Percentiles rank a stretch among this genome's conserved stretches.
phyloP scores from a whole-genome alignment of 2,329 filamentous ascomycete genomes.

The Aspergillus transmontanensis region DNA sequence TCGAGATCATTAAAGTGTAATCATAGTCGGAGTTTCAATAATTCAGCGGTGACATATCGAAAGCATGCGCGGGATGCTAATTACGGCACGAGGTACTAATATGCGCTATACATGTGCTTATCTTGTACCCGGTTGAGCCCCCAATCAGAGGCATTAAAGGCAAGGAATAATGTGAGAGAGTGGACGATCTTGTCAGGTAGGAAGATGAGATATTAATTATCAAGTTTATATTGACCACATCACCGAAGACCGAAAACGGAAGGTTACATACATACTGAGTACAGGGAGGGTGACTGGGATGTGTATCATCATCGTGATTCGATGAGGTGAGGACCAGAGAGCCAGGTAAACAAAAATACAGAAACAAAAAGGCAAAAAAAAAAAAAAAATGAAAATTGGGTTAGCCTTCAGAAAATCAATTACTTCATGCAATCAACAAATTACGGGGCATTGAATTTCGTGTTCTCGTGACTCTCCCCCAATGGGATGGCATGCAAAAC shows the following conservation, averaged over 20 bases:
- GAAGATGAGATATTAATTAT: neutral
- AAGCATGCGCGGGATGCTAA: neutral
- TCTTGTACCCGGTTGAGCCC: neutral
- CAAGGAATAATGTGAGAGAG: too few species aligned
- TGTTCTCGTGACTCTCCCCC: neutral
- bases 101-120: neutral
- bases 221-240: neutral
- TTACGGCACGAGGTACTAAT: neutral
- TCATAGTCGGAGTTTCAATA: neutral
- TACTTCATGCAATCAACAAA: neutral
- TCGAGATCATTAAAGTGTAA: neutral
- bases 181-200: neutral
- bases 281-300: neutral
- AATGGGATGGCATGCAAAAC: neutral
- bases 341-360: neutral
- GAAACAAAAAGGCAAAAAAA: neutral
- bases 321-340: neutral
- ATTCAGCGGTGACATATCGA: neutral
- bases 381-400: neutral
- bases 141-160: neutral
- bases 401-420: neutral
- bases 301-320: neutral
- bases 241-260: conserved; percentile 5
- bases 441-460: neutral
- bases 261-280: conserved; percentile 1